Conservation (phyloP, 2,329 filamentous ascomycete species). For the Penicillium sp. region DNA sequence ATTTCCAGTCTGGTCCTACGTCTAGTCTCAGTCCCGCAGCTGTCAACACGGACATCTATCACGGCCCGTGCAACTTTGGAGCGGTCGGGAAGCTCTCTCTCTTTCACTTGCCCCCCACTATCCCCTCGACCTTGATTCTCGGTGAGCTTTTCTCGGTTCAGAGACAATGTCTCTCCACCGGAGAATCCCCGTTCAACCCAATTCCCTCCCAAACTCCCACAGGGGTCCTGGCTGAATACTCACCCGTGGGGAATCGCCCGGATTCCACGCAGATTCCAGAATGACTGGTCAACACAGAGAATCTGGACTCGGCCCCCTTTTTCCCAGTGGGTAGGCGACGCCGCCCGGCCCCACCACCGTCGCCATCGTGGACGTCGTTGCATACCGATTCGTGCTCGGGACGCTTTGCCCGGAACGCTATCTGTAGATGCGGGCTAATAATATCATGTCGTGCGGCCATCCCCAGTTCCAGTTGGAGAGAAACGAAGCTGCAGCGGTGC, state of each 20-base stretch:
- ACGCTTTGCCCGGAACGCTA: not conserved
- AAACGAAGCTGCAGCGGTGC: not conserved
- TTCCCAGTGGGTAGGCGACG: not conserved
- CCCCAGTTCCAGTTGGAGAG: not conserved
- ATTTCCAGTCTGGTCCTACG: not conserved
- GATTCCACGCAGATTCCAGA: constrained; percentile 11
- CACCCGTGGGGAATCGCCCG: constrained; percentile 5
- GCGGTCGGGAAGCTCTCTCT: not conserved
- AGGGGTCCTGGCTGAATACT: constrained; percentile 4
- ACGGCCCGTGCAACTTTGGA: not conserved
- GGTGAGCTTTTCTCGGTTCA: not conserved
- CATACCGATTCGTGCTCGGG: not conserved
- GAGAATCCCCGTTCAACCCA: not conserved
- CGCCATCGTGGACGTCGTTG: not conserved
- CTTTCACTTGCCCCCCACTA: not conserved
- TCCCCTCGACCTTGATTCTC: not conserved
- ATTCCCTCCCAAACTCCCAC: not conserved
- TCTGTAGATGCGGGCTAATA: not conserved
- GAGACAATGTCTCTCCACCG: not conserved
- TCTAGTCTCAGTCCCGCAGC: not conserved
- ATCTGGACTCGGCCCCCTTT: not conserved
- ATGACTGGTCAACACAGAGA: not conserved
- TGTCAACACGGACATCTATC: not conserved
- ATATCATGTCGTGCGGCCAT: not conserved
- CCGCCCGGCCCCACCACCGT: not conserved